phyloP scores from a whole-genome alignment of 2,329 filamentous ascomycete genomes.

The Colletotrichum australisinense region DNA sequence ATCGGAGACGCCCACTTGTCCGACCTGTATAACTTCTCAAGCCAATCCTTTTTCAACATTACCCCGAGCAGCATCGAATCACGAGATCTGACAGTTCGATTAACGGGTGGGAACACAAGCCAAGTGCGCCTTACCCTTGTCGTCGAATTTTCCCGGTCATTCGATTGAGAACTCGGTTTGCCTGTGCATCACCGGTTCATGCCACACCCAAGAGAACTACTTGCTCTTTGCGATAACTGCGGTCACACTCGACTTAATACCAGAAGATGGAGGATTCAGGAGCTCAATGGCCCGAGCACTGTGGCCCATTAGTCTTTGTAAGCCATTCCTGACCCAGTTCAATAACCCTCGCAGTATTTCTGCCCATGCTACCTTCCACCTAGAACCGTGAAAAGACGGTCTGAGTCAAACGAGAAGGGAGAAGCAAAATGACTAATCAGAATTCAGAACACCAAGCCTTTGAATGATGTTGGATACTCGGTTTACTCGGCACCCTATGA shows the following conservation, averaged over 20 bases:
- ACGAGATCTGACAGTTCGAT: not conserved
- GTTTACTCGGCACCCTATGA: not conserved
- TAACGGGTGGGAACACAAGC: not conserved
- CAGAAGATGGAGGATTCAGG: not conserved
- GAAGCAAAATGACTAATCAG: not conserved
- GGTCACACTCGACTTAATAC: not conserved
- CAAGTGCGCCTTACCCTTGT: not conserved
- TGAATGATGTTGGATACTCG: not conserved
- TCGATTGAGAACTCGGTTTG: not conserved
- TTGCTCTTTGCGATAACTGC: not conserved
- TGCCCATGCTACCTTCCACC: not conserved
- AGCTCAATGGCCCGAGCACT: not conserved
- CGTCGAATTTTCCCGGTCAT: not conserved
- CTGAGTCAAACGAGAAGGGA: not conserved
- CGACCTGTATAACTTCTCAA: not conserved
- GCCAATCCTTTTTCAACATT: not conserved
- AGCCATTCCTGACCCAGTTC: not conserved
- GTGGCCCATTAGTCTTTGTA: not conserved
- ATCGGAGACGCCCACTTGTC: not conserved
- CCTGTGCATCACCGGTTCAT: not conserved
- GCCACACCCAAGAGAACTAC: not conserved
- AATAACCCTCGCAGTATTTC: not conserved
- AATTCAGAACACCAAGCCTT: not conserved
- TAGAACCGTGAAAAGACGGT: not conserved
- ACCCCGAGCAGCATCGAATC: not conserved